Conservation (phyloP, 805 yeast genomes). For the Spencermartinsiella europaea region DNA sequence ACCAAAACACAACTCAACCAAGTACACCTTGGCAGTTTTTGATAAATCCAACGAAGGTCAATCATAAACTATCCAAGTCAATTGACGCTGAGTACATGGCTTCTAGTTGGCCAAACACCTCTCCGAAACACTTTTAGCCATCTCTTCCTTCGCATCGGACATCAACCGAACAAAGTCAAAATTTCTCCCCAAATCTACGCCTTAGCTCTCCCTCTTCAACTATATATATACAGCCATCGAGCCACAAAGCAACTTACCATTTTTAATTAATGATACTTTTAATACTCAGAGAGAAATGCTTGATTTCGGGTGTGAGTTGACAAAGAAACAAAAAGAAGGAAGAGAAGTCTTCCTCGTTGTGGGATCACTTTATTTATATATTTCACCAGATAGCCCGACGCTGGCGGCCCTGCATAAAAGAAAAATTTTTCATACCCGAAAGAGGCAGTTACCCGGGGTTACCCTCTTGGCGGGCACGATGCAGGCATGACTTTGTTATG, state of each 20-base stretch:
- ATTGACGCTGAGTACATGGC: too few species aligned
- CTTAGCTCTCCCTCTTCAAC: too few species aligned
- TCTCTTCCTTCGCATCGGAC: too few species aligned
- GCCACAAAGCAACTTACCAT: slow-evolving; percentile 31
- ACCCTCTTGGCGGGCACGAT: background rate
- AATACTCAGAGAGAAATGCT: slow-evolving; percentile 37
- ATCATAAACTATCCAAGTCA: too few species aligned
- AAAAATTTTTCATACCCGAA: slow-evolving; percentile 4
- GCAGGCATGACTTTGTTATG: slow-evolving; percentile 1
- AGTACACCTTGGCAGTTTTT: too few species aligned
- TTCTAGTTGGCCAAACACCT: too few species aligned
- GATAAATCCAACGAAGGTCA: too few species aligned
- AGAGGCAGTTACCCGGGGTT: slow-evolving; percentile 3
- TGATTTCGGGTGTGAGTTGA: slow-evolving; percentile 40
- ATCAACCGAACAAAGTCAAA: too few species aligned
- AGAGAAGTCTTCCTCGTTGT: slow-evolving; percentile 13
- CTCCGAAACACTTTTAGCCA: too few species aligned
- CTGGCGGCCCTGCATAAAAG: slow-evolving; percentile 11
- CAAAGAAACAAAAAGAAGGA: slow-evolving; percentile 31
- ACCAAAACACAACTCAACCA: too few species aligned
- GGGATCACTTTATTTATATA: slow-evolving; percentile 16
- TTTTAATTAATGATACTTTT: slow-evolving; percentile 20
- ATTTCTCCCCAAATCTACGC: too few species aligned
- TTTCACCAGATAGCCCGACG: slow-evolving; percentile 1
- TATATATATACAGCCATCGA: too few species aligned